Base-by-base conservation (phyloP, 169 alveolate species). In the Eimeria acervulina region DNA sequence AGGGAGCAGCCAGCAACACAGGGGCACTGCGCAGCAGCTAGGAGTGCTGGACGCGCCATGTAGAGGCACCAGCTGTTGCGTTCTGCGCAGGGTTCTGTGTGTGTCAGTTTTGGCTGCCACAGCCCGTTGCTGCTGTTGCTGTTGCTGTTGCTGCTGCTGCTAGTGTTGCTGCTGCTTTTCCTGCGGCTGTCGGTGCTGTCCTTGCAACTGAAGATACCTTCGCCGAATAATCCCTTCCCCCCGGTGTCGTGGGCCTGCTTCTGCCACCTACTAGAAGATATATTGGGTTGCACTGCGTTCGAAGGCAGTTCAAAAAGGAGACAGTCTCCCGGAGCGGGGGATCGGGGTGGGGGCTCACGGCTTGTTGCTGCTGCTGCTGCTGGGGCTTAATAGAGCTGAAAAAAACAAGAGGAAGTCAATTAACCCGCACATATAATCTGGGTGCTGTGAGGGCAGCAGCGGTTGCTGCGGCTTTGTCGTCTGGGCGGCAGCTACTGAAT, bases 321-420 rank as follows among this genome's bases (percentile, higher is more conserved):
- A 68, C 78, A 31, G 78, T 68, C 78, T 31, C 78, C 44, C 6
- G 40, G 78, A 68, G 78, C 21, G 7, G 78, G 78, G 78, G 78
- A 31, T 31, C 78, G 1, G 44, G 78, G 40, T 21, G 40, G 78
- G 12, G 78, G 44, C 78, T 44, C 40, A 31, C 44, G 78, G 44
- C 78, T 0, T 31, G 44, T 23, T 68, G 78, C 78, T 68, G 44
- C 78, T 68, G 78, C 44, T 68, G 78, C 78, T 68, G 44, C 44
- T 28, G 23, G 26, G 13, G 26, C 21, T 68, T 1, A 68, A 68
- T 31, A 31, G 31, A 31, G 7, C 40, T 68, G 44, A 31, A 68
- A n/a, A 68, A 23, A 68, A n/a, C 40, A 7, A 68, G 1, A 31
- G 12, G 44, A 23, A 31, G 40, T 68, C 44, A 68, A 68, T 68